Percentiles rank a stretch among this genome's conserved stretches.
These are phyloP conservation scores for Poterioochromonas sp. DNA, from an alignment of 352 stramenopile genomes.

Conservation along the genomic window DNA sequence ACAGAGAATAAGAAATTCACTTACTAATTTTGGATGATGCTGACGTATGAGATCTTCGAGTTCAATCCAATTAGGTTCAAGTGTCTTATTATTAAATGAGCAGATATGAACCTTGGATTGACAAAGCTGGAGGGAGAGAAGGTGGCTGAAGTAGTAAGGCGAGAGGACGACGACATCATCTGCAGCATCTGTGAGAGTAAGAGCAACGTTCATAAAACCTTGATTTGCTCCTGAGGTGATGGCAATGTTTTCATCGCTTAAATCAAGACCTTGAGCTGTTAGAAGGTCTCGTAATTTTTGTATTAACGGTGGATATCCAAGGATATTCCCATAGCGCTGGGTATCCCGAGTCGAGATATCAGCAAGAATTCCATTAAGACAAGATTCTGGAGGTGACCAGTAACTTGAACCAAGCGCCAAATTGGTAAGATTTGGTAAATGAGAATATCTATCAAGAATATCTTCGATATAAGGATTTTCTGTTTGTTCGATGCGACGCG, in stretches of 20 bases:
- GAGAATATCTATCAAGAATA: not conserved
- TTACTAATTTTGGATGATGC: constrained; percentile 17
- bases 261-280: constrained; percentile 33
- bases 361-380: constrained; percentile 39
- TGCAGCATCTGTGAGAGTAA: constrained; percentile 53
- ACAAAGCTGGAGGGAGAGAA: constrained; percentile 59
- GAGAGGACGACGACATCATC: constrained; percentile 53
- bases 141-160: constrained; percentile 71
- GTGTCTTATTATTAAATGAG: constrained; percentile 46
- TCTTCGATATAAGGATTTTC: constrained; percentile 10
- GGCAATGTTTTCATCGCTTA: constrained; percentile 50
- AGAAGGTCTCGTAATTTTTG: constrained; percentile 45
- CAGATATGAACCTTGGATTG: constrained; percentile 47
- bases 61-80: constrained; percentile 53
- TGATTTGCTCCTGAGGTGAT: constrained; percentile 65
- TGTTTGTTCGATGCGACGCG: not conserved
- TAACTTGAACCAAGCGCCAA: constrained; percentile 56
- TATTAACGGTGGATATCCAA: constrained; percentile 50
- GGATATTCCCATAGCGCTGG: constrained; percentile 19
- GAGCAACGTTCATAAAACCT: constrained; percentile 59
- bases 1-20: not conserved
- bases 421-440: not conserved
- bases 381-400: constrained; percentile 49
- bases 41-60: constrained; percentile 47
- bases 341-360: not conserved